These are phyloP conservation scores for Barbatosphaeria neglecta DNA, from an alignment of 495 filamentous ascomycete genomes.

Conservation along the genomic window DNA sequence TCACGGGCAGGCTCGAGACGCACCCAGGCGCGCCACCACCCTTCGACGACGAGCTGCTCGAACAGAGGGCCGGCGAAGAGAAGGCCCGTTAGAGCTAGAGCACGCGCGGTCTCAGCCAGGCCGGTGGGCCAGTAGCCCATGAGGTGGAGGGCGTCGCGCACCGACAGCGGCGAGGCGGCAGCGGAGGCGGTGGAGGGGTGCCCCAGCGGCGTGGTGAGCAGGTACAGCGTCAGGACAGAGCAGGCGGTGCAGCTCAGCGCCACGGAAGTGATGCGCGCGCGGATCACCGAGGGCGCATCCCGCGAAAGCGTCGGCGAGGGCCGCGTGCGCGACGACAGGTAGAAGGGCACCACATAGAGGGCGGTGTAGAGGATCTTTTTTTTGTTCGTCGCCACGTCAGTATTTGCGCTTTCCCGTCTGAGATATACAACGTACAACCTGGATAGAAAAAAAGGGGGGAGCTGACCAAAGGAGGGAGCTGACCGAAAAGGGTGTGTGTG, in stretches of 20 bases:
- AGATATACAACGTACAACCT: background rate
- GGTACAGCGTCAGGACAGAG: constrained; percentile 46
- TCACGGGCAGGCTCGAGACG: constrained; percentile 18
- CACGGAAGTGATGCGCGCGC: constrained; percentile 71
- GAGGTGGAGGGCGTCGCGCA: too few species aligned
- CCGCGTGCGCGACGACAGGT: constrained; percentile 65
- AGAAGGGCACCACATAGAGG: constrained; percentile 85
- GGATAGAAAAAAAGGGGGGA: too few species aligned
- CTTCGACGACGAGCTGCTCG: constrained; percentile 58
- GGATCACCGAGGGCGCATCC: constrained; percentile 84
- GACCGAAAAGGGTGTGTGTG: too few species aligned
- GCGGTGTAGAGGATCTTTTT: constrained; percentile 61
- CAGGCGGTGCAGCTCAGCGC: constrained; percentile 54
- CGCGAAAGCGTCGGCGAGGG: constrained; percentile 73
- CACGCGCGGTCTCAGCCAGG: constrained; percentile 44
- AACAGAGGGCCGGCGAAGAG: constrained; percentile 82
- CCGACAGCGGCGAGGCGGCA: too few species aligned
- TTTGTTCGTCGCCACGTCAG: too few species aligned
- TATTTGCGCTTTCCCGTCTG: background rate
- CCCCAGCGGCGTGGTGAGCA: constrained; percentile 30
- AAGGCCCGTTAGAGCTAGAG: constrained; percentile 56
- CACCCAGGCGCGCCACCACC: constrained; percentile 57
- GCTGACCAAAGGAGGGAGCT: background rate
- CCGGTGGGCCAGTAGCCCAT: constrained; percentile 68
- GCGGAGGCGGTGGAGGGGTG: constrained; percentile 38